phyloP scores from a whole-genome alignment of 371 early-diverging fungal species.

The Mucor circinelloides region DNA sequence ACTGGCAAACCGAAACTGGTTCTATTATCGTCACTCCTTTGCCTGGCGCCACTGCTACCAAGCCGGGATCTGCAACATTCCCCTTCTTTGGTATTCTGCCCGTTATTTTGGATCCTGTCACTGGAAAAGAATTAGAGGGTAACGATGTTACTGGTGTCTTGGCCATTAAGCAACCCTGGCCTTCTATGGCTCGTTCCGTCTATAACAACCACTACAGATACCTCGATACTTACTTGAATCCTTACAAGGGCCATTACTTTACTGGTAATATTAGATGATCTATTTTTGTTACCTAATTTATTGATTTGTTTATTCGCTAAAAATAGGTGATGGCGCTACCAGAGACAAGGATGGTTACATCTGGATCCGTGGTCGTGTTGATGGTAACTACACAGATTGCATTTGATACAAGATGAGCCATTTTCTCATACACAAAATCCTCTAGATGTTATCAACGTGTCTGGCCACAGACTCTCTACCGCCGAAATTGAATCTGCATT shows the following conservation, averaged over 20 bases:
- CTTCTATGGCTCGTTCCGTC: constrained; percentile 94
- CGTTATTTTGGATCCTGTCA: constrained; percentile 79
- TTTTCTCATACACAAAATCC: background rate
- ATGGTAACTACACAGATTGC: constrained; percentile 46
- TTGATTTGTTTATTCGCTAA: background rate
- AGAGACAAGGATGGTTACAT: constrained; percentile 93
- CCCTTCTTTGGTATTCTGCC: constrained; percentile 97
- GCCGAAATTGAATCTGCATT: constrained; percentile 95
- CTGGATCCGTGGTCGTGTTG: constrained; percentile 94
- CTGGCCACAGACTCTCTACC: constrained; percentile 96
- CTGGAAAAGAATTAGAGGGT: constrained; percentile 75
- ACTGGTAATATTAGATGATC: constrained; percentile 54
- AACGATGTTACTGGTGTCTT: constrained; percentile 91
- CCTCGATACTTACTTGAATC: constrained; percentile 87
- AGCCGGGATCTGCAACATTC: constrained; percentile 95
- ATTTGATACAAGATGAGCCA: background rate
- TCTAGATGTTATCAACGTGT: constrained; percentile 93
- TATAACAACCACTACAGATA: constrained; percentile 91
- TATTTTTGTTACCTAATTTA: background rate
- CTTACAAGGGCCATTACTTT: constrained; percentile 88
- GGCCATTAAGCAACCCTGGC: constrained; percentile 91
- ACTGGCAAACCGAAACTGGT: constrained; percentile 97
- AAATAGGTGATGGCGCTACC: constrained; percentile 78
- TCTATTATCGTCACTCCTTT: constrained; percentile 92
- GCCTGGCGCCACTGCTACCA: constrained; percentile 83